Base-by-base conservation (phyloP, 192 early-diverging fungal species). In the Coemansia aciculifera region DNA sequence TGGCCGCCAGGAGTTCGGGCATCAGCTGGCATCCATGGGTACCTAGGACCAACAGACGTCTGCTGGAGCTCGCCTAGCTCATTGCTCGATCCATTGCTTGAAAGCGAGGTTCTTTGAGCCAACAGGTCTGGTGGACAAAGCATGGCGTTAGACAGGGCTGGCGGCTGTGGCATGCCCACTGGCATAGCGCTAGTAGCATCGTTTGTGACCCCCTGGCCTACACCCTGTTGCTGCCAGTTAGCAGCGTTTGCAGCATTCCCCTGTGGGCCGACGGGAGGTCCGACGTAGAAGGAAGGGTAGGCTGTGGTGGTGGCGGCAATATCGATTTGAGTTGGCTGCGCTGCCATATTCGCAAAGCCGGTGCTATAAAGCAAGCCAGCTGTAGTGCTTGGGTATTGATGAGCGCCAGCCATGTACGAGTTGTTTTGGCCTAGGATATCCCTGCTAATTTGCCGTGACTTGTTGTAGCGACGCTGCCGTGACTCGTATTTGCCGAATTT, bases 401-500 rank as follows among this genome's bases (percentile, higher is more conserved):
- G 34, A 39, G 37, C 34, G 9, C 59, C 59, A 10, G 59, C 10
- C 59, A 39, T 39, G 36, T 39, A 60, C 37, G 37, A 13, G 31
- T 11, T 60, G 19, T 8, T 13, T 39, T 19, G 43, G 17, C n/a
- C 40, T 11, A 9, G 44, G 21, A 23, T 60, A 38, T 57, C 44
- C 29, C 15, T 72, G 29, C 23, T 23, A 5, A 46, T 31, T 9
- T 68, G 38, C 29, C 69, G 68, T 6, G 49, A 36, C 64, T 71
- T 82, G 65, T 64, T 74, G 62, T 72, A 82, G 62, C 75, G 75
- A 60, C 80, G 80, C 72, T 77, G 75, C n/a, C 72, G 72, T 19
- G 80, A 77, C 66, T 83, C 80, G 68, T 77, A 83, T 37, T 83
- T 83, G 46, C 80, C 80, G 62, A 65, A 83, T 43, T 65, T 78